A percentile compares a stretch with the other conserved stretches of the same genome.
These are phyloP conservation scores for Coemansia sp. DNA, from an alignment of 192 early-diverging fungal species.

Conservation along the genomic window DNA sequence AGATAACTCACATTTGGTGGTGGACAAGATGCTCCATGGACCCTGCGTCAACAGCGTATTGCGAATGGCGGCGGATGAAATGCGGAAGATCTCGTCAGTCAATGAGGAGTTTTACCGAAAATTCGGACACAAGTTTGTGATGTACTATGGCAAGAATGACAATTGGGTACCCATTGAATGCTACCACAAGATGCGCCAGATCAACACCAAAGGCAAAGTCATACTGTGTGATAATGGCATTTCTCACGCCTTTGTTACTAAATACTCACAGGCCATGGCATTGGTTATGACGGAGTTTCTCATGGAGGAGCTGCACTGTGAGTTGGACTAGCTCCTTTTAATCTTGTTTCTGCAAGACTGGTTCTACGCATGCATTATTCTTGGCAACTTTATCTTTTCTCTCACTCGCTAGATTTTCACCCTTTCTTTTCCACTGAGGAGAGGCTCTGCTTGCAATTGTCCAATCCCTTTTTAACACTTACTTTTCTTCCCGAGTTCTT, in stretches of 20 bases:
- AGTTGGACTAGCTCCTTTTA: slow-evolving; percentile 9
- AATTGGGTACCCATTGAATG: slow-evolving; percentile 74
- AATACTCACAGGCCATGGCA: slow-evolving; percentile 41
- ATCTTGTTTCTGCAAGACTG: background rate
- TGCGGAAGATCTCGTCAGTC: slow-evolving; percentile 65
- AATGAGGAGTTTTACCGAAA: slow-evolving; percentile 63
- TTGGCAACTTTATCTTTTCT: slow-evolving; percentile 2
- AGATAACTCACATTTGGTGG: slow-evolving; percentile 59
- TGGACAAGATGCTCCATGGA: slow-evolving; percentile 65
- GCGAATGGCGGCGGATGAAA: slow-evolving; percentile 71
- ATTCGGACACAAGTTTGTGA: slow-evolving; percentile 63
- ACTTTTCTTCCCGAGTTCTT: background rate
- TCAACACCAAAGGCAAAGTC: slow-evolving; percentile 66
- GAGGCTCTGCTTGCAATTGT: background rate
- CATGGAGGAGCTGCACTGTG: slow-evolving; percentile 22
- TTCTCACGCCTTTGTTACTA: slow-evolving; percentile 77
- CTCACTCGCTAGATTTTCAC: background rate
- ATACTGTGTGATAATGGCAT: slow-evolving; percentile 68
- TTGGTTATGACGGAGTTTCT: slow-evolving; percentile 28
- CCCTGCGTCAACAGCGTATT: slow-evolving; percentile 64
- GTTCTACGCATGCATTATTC: background rate
- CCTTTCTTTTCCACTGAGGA: background rate
- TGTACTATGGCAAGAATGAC: slow-evolving; percentile 78
- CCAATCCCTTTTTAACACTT: too few relatives aligned
- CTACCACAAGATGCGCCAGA: slow-evolving; percentile 62